phyloP scores from a whole-genome alignment of 371 early-diverging fungal species.

The Smittium mucronatum region DNA sequence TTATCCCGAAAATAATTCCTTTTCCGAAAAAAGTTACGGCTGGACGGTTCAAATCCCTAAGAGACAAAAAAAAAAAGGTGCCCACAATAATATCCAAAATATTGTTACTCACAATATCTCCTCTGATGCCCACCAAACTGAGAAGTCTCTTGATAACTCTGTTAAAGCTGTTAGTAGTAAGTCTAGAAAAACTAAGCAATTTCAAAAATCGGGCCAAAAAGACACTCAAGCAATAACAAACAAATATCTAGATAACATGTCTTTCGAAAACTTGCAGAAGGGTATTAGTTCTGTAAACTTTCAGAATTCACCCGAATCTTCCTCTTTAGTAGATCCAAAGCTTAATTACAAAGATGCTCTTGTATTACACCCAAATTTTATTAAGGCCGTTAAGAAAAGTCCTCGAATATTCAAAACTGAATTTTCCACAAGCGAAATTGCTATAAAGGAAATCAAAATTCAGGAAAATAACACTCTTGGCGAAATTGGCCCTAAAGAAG shows the following conservation, averaged over 20 bases:
- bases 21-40: background rate
- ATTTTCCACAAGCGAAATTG: background rate
- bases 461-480: too few relatives aligned
- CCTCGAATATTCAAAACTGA: too few relatives aligned
- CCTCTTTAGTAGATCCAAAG: background rate
- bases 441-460: too few relatives aligned
- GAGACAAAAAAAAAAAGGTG: background rate
- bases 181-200: background rate
- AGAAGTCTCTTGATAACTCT: background rate
- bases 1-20: background rate
- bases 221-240: background rate
- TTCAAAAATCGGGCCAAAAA: background rate
- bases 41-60: background rate
- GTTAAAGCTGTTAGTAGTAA: background rate
- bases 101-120: background rate
- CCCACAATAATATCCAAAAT: background rate
- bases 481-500: background rate
- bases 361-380: background rate
- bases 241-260: background rate
- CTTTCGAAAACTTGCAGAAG: background rate
- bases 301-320: background rate
- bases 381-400: background rate
- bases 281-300: too few relatives aligned
- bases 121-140: background rate
- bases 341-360: background rate